A percentile compares a stretch with the other conserved stretches of the same genome.
These are phyloP conservation scores for Bacterosira constricta DNA, from an alignment of 108 stramenopile genomes.

Conservation along the genomic window DNA sequence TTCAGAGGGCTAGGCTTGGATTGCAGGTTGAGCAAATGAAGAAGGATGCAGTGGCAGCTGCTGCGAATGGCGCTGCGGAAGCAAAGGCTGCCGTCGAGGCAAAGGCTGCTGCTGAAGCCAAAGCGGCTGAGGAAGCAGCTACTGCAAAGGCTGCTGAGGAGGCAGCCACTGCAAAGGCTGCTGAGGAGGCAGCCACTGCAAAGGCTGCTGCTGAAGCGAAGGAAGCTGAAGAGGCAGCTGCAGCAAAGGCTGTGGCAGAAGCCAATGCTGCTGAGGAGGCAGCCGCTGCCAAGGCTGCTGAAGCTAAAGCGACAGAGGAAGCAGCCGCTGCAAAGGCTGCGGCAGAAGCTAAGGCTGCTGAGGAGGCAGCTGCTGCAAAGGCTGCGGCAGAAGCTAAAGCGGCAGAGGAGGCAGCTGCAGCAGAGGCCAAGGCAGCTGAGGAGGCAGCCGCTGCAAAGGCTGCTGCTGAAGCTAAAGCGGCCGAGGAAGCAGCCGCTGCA, in stretches of 20 bases:
- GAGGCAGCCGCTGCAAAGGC: neutral
- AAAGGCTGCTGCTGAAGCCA: slow-evolving; percentile 1
- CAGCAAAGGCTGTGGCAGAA: slow-evolving; percentile 1
- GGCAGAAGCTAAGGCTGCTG: slow-evolving; percentile 14
- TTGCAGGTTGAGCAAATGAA: neutral
- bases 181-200: too few relatives aligned
- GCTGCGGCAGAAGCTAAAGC: slow-evolving; percentile 13
- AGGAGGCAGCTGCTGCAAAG: slow-evolving; percentile 13
- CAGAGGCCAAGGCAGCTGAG: slow-evolving; percentile 11
- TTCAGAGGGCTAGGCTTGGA: slow-evolving; percentile 14
- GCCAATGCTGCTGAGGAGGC: neutral
- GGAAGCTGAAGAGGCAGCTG: slow-evolving; percentile 1
- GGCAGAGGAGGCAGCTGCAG: slow-evolving; percentile 7
- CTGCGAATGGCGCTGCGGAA: slow-evolving; percentile 5
- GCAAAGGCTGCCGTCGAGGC: neutral
- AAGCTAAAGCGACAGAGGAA: neutral
- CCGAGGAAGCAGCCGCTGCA: neutral
- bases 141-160: slow-evolving; percentile 26
- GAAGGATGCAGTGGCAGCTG: neutral
- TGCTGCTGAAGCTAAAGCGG: slow-evolving; percentile 12
- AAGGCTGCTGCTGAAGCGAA: slow-evolving; percentile 29
- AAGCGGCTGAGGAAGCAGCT: slow-evolving; percentile 16
- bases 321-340: too few relatives aligned
- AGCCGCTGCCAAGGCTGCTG: neutral
- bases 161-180: slow-evolving; percentile 13